Evolutionary conservation across 441 rosid genomes (phyloP).

Genomic region (Adansonia rubrostipa): DNA sequence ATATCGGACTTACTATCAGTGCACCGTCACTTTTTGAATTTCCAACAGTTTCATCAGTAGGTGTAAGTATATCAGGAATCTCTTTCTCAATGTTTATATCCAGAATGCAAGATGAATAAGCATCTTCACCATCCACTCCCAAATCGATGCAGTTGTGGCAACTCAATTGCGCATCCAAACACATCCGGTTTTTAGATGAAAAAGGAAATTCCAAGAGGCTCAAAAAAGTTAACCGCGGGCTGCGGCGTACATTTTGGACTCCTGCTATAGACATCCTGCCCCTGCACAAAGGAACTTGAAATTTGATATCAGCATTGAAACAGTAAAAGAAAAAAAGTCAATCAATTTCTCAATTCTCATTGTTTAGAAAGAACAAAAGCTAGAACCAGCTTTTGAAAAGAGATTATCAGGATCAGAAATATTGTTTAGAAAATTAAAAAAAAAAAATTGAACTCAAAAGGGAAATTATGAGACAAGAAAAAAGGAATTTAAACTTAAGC

Average conservation of each 20-base stretch:
- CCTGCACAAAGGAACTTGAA: constrained; percentile 48
- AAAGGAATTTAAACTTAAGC: background rate
- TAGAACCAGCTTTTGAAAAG: constrained; percentile 5
- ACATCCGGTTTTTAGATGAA: constrained; percentile 56
- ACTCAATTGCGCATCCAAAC: constrained; percentile 50
- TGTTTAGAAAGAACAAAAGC: background rate
- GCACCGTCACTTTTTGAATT: constrained; percentile 47
- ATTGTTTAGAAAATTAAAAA: background rate
- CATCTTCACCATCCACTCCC: constrained; percentile 57
- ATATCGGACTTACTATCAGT: constrained; percentile 47
- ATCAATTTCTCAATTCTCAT: background rate
- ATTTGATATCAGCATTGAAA: constrained; percentile 17
- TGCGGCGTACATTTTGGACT: constrained; percentile 51
- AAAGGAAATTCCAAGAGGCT: constrained; percentile 71
- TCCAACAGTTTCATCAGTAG: constrained; percentile 42
- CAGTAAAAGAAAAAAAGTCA: background rate
- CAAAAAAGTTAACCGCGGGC: constrained; percentile 59
- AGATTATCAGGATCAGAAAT: background rate
- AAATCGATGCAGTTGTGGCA: constrained; percentile 65
- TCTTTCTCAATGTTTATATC: constrained; percentile 70
- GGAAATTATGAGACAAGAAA: background rate
- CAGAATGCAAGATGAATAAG: constrained; percentile 64
- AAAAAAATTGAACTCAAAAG: background rate
- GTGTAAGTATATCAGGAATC: constrained; percentile 43
- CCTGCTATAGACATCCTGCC: constrained; percentile 57